Evolutionary conservation across 805 yeast genomes (phyloP), one percentile per base, ranked within the genome.

Genomic region (Saccharomycopsis sp.): DNA sequence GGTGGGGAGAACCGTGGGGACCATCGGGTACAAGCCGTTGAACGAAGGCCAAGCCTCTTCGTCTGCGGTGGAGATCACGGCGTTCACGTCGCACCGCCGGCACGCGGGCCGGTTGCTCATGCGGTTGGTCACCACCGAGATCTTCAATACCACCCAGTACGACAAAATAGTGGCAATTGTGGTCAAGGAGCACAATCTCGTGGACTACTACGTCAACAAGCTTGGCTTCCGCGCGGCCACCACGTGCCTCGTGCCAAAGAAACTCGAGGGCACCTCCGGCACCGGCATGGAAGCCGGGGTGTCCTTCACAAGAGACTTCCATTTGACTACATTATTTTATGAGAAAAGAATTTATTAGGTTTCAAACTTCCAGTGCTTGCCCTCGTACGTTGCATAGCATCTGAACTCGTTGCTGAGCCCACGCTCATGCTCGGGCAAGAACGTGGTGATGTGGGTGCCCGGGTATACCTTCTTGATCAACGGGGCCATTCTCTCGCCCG

Each of bases 321-420:
- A 31, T 31, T 5, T 31, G 17, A 7, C 6, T 10, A 6, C 6
- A 31, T 31, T 31, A 31, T 13, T 8, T 15, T 12, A 9, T 25
- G n/a, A n/a, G n/a, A 38, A 1, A 52, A 52, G 0, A 48, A 49
- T 1, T 41, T 17, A 4, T 27, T 27, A 1, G 41, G 72, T 31
- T 13, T 29, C 53, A 50, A 70, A 80, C 45, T 64, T 69, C 95
- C 95, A 85, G 41, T 67, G 57, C 2, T 58, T 52, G 45, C 92
- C 73, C 55, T 81, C 92, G 51, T 72, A 84, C 27, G 75, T 69
- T 1, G 95, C 85, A 54, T 84, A 87, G 52, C 95, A 86, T 52
- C 83, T 65, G 59, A 84, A 87, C 59, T 87, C 96, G 55, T 87
- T 87, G 54, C 88, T 79, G 46, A 87, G 66, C 0, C 95, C 94